Percentiles rank a stretch among this genome's conserved stretches.
Evolutionary conservation across 1,284 basidiomycete genomes (phyloP).

Genomic region (Tilletia horrida): DNA sequence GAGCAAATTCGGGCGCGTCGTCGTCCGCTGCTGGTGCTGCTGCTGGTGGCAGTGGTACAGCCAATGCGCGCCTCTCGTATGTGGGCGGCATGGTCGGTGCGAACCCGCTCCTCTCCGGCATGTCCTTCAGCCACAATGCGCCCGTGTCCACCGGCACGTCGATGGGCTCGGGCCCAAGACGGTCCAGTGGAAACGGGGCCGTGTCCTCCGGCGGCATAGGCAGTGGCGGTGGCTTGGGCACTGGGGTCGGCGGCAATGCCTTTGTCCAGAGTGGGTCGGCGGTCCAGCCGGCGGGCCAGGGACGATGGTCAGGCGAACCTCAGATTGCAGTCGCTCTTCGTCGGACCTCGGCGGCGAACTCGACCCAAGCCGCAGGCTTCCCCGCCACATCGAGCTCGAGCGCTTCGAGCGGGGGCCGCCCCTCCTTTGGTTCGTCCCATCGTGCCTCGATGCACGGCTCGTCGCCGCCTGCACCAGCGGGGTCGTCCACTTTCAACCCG

Average conservation of each 20-base stretch:
- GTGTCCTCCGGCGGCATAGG: neutral
- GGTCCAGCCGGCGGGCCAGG: neutral
- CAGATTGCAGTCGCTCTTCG: slow-evolving; percentile 11
- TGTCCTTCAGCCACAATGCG: neutral
- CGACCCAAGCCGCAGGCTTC: neutral
- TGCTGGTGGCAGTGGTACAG: neutral
- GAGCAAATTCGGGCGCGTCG: neutral
- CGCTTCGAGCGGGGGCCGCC: neutral
- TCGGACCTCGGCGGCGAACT: neutral
- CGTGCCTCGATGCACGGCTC: neutral
- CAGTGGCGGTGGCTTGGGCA: neutral
- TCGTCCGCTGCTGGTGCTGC: too few relatives aligned
- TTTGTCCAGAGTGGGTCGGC: slow-evolving; percentile 1
- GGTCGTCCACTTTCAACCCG: neutral
- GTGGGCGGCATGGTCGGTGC: neutral
- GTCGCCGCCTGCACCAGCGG: neutral
- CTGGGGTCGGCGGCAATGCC: neutral
- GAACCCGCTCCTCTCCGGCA: neutral
- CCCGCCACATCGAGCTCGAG: neutral
- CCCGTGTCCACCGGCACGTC: neutral
- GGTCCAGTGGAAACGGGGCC: neutral
- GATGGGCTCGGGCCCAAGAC: neutral
- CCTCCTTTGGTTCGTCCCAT: neutral
- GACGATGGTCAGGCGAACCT: slow-evolving; percentile 14
- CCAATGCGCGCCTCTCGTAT: neutral